phyloP scores from a whole-genome alignment of 495 filamentous ascomycete species.

The Pseudomonodictys pantanalensis region DNA sequence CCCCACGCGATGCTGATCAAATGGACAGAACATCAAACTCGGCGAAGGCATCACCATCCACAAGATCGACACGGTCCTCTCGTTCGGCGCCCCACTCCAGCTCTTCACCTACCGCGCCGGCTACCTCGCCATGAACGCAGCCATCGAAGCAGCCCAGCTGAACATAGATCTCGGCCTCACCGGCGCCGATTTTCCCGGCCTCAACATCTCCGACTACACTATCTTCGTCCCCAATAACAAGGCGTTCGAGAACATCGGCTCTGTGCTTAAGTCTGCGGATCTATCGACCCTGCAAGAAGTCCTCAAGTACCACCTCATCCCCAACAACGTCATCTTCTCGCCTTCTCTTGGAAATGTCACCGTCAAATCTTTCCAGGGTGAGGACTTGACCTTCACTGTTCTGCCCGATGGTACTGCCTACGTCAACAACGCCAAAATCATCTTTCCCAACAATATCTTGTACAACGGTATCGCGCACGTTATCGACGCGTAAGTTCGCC shows the following conservation, averaged over 20 bases:
- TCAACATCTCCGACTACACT: slow-evolving; percentile 17
- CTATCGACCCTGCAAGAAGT: slow-evolving; percentile 9
- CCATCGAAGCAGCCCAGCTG: slow-evolving; percentile 5
- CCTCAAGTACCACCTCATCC: slow-evolving; percentile 11
- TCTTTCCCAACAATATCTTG: slow-evolving; percentile 9
- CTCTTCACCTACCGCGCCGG: slow-evolving; percentile 12
- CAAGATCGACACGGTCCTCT: slow-evolving; percentile 14
- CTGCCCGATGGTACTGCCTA: slow-evolving; percentile 12
- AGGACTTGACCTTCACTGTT: slow-evolving; percentile 5
- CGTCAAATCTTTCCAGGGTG: slow-evolving; percentile 5
- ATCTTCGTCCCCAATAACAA: slow-evolving; percentile 13
- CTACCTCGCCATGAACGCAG: slow-evolving; percentile 14
- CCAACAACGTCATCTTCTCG: slow-evolving; percentile 18
- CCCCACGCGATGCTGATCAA: not conserved
- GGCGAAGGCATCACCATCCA: slow-evolving; percentile 18
- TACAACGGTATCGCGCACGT: slow-evolving; percentile 10
- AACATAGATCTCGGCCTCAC: not conserved
- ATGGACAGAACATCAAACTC: slow-evolving; percentile 2
- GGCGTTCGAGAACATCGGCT: slow-evolving; percentile 15
- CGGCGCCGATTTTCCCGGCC: not conserved
- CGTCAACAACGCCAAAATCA: slow-evolving; percentile 10
- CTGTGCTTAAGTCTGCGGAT: slow-evolving; percentile 6
- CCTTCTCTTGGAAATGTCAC: slow-evolving; percentile 10
- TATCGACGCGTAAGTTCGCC: slow-evolving; percentile 12
- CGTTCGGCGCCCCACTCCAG: slow-evolving; percentile 12